These are phyloP conservation scores for Linum lewisii DNA, from an alignment of 345 rosid genomes.

Conservation along the genomic window DNA sequence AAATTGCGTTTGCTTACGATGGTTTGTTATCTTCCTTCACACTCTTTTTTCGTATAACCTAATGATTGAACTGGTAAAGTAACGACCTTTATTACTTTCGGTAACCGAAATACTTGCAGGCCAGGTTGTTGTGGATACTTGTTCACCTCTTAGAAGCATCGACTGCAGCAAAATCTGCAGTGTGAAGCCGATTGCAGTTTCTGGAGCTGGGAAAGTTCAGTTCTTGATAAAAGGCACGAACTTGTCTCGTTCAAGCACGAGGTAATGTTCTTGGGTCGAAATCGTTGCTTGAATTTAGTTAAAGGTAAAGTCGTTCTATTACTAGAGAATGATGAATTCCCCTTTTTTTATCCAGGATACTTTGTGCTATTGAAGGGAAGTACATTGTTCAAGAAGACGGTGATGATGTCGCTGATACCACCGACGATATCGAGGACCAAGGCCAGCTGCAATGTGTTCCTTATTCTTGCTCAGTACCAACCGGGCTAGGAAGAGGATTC, in stretches of 20 bases:
- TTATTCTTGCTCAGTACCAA: constrained; percentile 64
- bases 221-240: constrained; percentile 78
- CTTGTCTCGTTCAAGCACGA: constrained; percentile 53
- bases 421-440: constrained; percentile 32
- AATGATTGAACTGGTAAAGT: not conserved
- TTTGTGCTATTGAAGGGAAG: constrained; percentile 85
- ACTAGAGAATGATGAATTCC: not conserved
- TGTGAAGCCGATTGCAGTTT: constrained; percentile 69
- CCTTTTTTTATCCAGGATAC: constrained; percentile 38
- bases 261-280: constrained; percentile 32
- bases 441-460: constrained; percentile 50
- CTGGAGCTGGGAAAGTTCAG: constrained; percentile 45
- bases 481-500: constrained; percentile 70
- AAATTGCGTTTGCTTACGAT: constrained; percentile 64
- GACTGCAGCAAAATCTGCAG: constrained; percentile 50
- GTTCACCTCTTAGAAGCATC: constrained; percentile 49
- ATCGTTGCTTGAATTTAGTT: too few relatives aligned
- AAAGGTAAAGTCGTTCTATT: not conserved
- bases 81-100: constrained; percentile 4
- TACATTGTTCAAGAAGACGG: constrained; percentile 57
- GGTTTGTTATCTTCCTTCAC: constrained; percentile 36
- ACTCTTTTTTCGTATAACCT: constrained; percentile 1
- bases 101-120: constrained; percentile 43
- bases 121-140: constrained; percentile 64
- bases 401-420: constrained; percentile 38